Evolutionary conservation across 306 rosid genomes (phyloP).

Genomic region (Rosa persica): DNA sequence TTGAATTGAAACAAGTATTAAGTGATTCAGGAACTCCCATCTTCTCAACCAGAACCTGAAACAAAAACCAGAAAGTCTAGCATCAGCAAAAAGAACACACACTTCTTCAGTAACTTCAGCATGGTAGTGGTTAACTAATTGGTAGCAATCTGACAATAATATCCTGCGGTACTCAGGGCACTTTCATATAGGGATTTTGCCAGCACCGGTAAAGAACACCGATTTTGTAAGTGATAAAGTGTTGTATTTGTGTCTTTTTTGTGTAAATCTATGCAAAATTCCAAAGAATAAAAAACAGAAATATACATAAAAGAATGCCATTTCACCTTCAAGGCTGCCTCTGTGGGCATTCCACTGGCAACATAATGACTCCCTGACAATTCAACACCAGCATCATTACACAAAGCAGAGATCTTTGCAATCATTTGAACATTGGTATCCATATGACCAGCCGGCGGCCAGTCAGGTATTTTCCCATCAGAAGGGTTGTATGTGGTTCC

Average conservation of each 20-base stretch:
- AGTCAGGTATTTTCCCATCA: constrained; percentile 62
- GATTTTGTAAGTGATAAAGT: not conserved
- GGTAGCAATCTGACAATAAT: not conserved
- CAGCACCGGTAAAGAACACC: not conserved
- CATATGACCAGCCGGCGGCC: constrained; percentile 46
- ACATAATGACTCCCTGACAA: constrained; percentile 49
- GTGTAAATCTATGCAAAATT: not conserved
- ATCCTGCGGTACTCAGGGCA: not conserved
- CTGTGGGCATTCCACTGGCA: constrained; percentile 72
- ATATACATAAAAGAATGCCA: not conserved
- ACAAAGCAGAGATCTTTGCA: constrained; percentile 62
- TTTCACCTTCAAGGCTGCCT: constrained; percentile 64
- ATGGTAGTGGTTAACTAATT: not conserved
- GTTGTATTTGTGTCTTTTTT: not conserved
- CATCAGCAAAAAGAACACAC: not conserved
- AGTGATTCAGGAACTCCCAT: constrained; percentile 70
- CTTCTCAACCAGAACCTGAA: constrained; percentile 78
- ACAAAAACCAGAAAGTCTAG: not conserved
- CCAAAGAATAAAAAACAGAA: not conserved
- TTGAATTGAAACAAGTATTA: constrained; percentile 21
- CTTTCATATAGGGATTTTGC: not conserved
- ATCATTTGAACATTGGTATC: constrained; percentile 67
- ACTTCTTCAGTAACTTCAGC: not conserved
- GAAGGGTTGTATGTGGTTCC: constrained; percentile 65
- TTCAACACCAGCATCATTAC: constrained; percentile 69